phyloP scores from a whole-genome alignment of 1,284 basidiomycete species.

The Cerrena zonata region DNA sequence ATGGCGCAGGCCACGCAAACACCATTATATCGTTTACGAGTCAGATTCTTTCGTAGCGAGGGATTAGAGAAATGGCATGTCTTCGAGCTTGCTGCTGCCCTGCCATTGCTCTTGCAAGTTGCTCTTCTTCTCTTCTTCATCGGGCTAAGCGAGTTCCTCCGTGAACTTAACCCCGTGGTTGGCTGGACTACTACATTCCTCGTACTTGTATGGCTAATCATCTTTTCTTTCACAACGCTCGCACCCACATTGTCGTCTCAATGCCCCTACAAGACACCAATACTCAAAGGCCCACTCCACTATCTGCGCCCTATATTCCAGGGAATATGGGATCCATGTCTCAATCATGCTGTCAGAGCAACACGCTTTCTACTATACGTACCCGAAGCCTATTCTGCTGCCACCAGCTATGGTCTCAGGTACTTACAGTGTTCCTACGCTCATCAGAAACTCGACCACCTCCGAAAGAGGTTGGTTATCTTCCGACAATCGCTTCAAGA shows the following conservation, averaged over 20 bases:
- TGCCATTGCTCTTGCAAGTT: slow-evolving; percentile 27
- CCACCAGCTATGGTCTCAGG: no score
- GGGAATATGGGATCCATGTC: no score
- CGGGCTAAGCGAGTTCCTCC: slow-evolving; percentile 16
- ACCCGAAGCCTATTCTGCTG: no score
- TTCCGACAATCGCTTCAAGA: no score
- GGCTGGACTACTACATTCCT: slow-evolving; percentile 6
- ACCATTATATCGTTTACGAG: slow-evolving; percentile 1
- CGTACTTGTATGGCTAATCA: slow-evolving; percentile 3
- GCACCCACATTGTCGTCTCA: slow-evolving; percentile 10
- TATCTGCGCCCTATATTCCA: no score
- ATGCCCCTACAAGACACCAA: slow-evolving; percentile 10
- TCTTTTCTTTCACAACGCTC: slow-evolving; percentile 1
- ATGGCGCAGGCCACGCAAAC: slow-evolving; percentile 1
- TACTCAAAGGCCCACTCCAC: slow-evolving; percentile 1
- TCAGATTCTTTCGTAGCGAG: slow-evolving; percentile 22
- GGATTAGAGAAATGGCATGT: slow-evolving; percentile 27
- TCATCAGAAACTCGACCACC: no score
- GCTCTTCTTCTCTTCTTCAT: slow-evolving; percentile 27
- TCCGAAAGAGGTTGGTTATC: no score
- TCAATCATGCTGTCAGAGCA: no score
- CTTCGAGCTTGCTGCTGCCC: slow-evolving; percentile 18
- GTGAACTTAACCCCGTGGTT: slow-evolving; percentile 8
- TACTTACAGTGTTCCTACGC: no score
- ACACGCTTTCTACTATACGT: no score